Base-by-base conservation (phyloP, 805 yeast genomes). In the Teunomyces stri region DNA sequence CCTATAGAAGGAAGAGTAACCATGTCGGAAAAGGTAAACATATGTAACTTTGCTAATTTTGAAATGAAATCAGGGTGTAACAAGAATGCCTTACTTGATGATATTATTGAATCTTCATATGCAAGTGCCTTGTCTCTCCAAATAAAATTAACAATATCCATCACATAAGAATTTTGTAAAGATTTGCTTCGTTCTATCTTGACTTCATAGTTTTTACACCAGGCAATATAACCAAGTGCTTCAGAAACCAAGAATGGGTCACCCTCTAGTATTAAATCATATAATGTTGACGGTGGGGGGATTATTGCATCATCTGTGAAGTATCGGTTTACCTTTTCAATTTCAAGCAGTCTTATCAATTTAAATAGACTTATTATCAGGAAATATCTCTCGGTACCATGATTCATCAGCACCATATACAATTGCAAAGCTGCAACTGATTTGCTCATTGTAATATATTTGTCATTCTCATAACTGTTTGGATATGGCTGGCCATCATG, bases 121-220 rank as follows among this genome's bases (percentile, higher is more conserved):
- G 69, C 69, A 51, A 80, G 74, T 1, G 82, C 78, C 53, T 68
- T 72, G 51, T 80, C 78, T 49, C 85, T 61, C 87, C 87, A 82
- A 0, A 78, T 42, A 11, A 76, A 64, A 48, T 82, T 82, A 50
- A 83, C 70, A 6, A 76, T 56, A 54, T 82, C 87, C 72, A 79
- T 75, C 7, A 81, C 75, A 48, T 74, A 78, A 0, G 80, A 62
- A 47, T 80, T 80, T 42, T 76, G 80, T 4, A 75, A 42, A 7
- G 54, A 52, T 44, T 71, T 69, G 30, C 59, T 51, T 3, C 51
- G 33, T 5, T 51, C 52, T 4, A 53, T 54, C n/a, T 52, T 44
- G 44, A 67, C 62, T 35, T 61, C 58, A 44, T 65, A 68, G 11
- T 47, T 58, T 50, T 78, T 77, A 49, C 76, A 58, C 48, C 61